Base-by-base conservation (phyloP, 192 early-diverging fungal genomes). In the Linnemannia schmuckeri region DNA sequence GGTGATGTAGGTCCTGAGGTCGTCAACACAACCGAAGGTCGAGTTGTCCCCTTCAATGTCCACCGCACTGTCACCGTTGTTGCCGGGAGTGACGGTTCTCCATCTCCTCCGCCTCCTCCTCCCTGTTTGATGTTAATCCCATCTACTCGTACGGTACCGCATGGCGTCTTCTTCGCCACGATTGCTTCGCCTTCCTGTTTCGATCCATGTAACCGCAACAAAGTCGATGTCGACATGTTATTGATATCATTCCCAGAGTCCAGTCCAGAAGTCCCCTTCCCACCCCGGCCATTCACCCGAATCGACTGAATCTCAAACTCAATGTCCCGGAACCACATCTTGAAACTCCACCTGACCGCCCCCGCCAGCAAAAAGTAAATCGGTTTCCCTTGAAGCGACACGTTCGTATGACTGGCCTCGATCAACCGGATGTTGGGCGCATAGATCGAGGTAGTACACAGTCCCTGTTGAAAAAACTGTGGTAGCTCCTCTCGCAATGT, bases 281-380 rank as follows among this genome's bases (percentile, higher is more conserved):
- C 72, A 12, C 85, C 76, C n/a, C 81, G 76, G 55, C 81, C 88
- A 27, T 82, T 80, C 20, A 89, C 88, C 24, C 88, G 83, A 68
- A 93, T 88, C 20, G 81, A 88, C 13, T 86, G 76, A 22, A 93
- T 87, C 57, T 91, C 90, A 33, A 93, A 82, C 6, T 82, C 74
- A 22, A 93, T 76, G 71, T 90, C 88, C 35, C 90, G 84, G 87
- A 90, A 93, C 76, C 91, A 93, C 79, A 89, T 83, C 47, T 87
- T 82, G 68, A 92, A 83, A 83, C 92, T 93, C 90, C 91, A 93
- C 20, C 89, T 83, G 46, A 93, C 76, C 54, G 91, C 90, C 37
- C 91, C 87, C 33, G 92, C 87, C 42, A 92, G 85, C 17, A 88
- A 82, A 24, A 93, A 74, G 63, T 93, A 93, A 22, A 90, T 69